A percentile compares a stretch with the other conserved stretches of the same genome.
phyloP scores from a whole-genome alignment of 192 early-diverging fungal species.

The Coemansia sp. region DNA sequence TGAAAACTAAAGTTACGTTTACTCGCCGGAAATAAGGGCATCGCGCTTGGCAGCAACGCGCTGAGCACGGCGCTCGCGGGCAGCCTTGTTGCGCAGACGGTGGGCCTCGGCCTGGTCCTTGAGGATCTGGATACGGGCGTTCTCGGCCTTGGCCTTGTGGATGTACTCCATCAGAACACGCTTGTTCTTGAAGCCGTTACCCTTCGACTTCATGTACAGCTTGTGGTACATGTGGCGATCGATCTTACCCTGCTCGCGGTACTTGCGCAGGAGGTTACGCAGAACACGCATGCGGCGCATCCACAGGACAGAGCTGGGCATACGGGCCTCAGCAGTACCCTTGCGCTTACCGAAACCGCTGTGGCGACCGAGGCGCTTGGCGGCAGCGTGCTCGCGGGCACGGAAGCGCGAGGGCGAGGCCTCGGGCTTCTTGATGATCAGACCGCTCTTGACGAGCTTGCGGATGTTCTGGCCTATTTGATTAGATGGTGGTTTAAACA shows the following conservation, averaged over 20 bases:
- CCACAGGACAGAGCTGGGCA: conserved; percentile 94
- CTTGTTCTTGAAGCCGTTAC: conserved; percentile 99
- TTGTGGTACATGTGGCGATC: conserved; percentile 97
- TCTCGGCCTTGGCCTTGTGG: conserved; percentile 99
- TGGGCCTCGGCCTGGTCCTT: conserved; percentile 98
- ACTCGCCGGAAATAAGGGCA: conserved; percentile 59
- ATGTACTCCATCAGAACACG: conserved; percentile 99
- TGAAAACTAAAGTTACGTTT: conserved; percentile 9
- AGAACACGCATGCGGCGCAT: conserved; percentile 98
- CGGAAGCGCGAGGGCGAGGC: conserved; percentile 89
- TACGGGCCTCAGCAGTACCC: conserved; percentile 97
- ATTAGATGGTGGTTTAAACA: background rate
- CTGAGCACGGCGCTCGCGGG: conserved; percentile 86
- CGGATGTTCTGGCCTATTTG: conserved; percentile 79
- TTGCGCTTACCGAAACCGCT: conserved; percentile 89
- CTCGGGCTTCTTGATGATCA: conserved; percentile 93
- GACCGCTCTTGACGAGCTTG: conserved; percentile 96
- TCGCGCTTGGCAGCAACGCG: conserved; percentile 90
- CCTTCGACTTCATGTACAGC: conserved; percentile 98
- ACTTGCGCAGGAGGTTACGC: conserved; percentile 92
- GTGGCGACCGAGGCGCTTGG: conserved; percentile 98
- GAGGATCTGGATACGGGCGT: conserved; percentile 86
- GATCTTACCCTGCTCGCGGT: conserved; percentile 97
- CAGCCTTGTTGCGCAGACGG: conserved; percentile 92
- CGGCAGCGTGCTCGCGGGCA: conserved; percentile 83